Conservation (phyloP, 208 protist species). For the Plasmodiophora brassicae region DNA sequence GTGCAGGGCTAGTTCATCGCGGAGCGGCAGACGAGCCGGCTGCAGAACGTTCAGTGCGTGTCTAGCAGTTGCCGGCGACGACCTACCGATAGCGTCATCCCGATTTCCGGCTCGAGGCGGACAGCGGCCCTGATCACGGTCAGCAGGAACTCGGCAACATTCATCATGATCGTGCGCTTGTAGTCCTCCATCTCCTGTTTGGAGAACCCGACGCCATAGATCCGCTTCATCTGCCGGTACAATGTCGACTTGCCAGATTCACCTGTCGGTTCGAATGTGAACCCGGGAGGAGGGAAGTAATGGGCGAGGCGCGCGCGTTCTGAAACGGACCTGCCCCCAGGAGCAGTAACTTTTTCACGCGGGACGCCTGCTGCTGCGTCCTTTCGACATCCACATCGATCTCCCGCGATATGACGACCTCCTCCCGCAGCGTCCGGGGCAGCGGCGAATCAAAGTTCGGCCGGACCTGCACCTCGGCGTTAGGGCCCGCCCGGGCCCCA, state of each 20-base stretch:
- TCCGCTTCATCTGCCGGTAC: conserved; percentile 68
- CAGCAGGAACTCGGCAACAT: background rate
- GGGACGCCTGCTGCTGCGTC: background rate
- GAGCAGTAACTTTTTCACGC: conserved; percentile 51
- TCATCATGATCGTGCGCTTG: background rate
- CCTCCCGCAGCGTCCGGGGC: too few relatives aligned
- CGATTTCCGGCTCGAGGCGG: background rate
- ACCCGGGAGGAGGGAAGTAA: too few relatives aligned
- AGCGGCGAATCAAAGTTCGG: too few relatives aligned
- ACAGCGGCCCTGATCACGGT: background rate
- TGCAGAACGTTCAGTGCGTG: too few relatives aligned
- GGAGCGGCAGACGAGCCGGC: too few relatives aligned
- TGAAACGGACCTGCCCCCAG: conserved; percentile 47
- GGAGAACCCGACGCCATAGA: conserved; percentile 35
- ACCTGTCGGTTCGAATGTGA: conserved; percentile 43
- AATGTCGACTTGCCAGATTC: conserved; percentile 72
- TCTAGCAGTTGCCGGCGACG: too few relatives aligned
- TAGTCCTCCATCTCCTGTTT: conserved; percentile 32
- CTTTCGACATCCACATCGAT: conserved; percentile 39
- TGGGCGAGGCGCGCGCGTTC: too few relatives aligned
- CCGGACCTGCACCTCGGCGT: too few relatives aligned
- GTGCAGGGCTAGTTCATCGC: too few relatives aligned
- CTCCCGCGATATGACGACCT: background rate
- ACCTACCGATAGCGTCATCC: background rate
- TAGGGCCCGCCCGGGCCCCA: too few relatives aligned